Conservation (phyloP, 1,284 basidiomycete species). For the Rhodotorula sp. region DNA sequence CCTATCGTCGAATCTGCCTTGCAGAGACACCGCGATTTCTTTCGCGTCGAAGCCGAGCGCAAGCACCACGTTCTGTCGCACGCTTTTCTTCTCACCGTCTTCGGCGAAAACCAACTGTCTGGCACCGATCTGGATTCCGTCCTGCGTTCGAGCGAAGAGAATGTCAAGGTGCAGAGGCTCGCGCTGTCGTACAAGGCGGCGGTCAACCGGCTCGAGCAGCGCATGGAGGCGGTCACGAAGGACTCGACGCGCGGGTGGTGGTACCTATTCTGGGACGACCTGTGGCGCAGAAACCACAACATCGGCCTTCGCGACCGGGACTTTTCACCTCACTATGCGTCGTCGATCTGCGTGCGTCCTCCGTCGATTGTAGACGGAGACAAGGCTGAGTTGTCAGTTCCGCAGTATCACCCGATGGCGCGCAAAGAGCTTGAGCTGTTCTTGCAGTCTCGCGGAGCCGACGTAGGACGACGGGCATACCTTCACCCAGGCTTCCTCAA, state of each 20-base stretch:
- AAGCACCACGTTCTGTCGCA: constrained; percentile 67
- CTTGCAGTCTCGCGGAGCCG: constrained; percentile 64
- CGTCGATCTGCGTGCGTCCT: constrained; percentile 61
- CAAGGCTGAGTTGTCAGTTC: background rate
- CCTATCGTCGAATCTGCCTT: constrained; percentile 49
- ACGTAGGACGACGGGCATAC: constrained; percentile 58
- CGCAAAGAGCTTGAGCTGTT: constrained; percentile 67
- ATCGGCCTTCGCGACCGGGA: constrained; percentile 60
- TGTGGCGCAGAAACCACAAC: constrained; percentile 61
- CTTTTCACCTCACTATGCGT: constrained; percentile 72
- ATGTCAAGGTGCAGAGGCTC: constrained; percentile 61
- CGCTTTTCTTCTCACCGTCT: constrained; percentile 66
- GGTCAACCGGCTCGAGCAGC: constrained; percentile 62
- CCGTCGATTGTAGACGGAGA: background rate
- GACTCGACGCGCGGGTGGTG: constrained; percentile 69
- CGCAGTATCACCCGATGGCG: constrained; percentile 65
- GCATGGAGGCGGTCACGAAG: constrained; percentile 60
- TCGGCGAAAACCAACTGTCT: constrained; percentile 58
- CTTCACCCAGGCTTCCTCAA: constrained; percentile 72
- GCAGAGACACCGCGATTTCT: constrained; percentile 60
- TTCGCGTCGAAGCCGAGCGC: constrained; percentile 57
- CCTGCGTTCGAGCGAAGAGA: constrained; percentile 58
- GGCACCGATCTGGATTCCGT: constrained; percentile 56
- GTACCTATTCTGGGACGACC: constrained; percentile 78
- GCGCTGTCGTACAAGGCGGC: constrained; percentile 58